phyloP scores from a whole-genome alignment of 768 basidiomycete genomes.

The Plicaturopsis crispa region DNA sequence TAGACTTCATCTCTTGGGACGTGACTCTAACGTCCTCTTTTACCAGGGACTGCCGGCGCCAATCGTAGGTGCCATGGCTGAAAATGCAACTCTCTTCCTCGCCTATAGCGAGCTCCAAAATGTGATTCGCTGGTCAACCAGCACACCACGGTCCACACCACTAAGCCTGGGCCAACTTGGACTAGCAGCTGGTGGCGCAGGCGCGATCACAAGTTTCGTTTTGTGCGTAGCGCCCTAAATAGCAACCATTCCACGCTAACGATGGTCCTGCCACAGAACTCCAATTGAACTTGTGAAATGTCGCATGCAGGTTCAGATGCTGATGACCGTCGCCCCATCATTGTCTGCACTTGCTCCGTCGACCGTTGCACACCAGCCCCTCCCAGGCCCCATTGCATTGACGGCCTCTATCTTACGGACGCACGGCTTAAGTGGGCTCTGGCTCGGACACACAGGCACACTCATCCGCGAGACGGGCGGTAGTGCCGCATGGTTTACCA shows the following conservation, averaged over 20 bases:
- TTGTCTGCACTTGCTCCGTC: neutral
- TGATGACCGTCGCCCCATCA: slow-evolving; percentile 13
- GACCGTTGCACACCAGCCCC: slow-evolving; percentile 9
- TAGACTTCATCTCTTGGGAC: no score
- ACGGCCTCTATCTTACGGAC: slow-evolving; percentile 53
- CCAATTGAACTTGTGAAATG: slow-evolving; percentile 75
- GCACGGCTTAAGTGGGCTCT: slow-evolving; percentile 79
- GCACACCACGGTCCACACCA: slow-evolving; percentile 19
- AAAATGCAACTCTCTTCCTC: slow-evolving; percentile 81
- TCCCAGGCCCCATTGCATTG: slow-evolving; percentile 72
- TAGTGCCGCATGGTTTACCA: slow-evolving; percentile 83
- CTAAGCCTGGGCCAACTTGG: slow-evolving; percentile 44
- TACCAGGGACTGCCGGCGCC: slow-evolving; percentile 84
- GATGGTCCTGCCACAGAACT: slow-evolving; percentile 34
- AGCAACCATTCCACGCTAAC: neutral
- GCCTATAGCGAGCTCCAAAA: slow-evolving; percentile 52
- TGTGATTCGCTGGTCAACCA: slow-evolving; percentile 23
- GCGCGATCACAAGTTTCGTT: slow-evolving; percentile 58
- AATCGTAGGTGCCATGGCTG: slow-evolving; percentile 84
- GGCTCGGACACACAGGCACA: slow-evolving; percentile 94
- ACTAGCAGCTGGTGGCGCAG: slow-evolving; percentile 56
- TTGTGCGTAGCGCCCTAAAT: slow-evolving; percentile 32
- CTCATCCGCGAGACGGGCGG: slow-evolving; percentile 92
- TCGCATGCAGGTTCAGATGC: slow-evolving; percentile 75
- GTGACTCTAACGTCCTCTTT: neutral